Conservation (phyloP, 305 asterid genomes). For the Fraxinus xanthoxyloides region DNA sequence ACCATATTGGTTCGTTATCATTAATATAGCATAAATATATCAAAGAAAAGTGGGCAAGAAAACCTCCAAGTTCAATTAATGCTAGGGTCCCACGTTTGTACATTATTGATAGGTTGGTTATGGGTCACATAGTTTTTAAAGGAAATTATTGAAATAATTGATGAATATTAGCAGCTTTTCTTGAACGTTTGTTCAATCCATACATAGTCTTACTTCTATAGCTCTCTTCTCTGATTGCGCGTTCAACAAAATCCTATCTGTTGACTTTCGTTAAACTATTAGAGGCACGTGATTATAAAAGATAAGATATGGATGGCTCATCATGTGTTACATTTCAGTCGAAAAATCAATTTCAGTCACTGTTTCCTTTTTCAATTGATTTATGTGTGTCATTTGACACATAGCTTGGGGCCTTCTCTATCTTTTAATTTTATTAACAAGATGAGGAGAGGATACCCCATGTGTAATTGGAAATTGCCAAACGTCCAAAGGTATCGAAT, state of each 20-base stretch:
- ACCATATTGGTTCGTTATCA: slow-evolving; percentile 24
- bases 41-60: not conserved
- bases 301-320: slow-evolving; percentile 29
- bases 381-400: not conserved
- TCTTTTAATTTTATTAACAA: not conserved
- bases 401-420: not conserved
- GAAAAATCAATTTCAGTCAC: slow-evolving; percentile 28
- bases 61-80: not conserved
- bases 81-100: not conserved
- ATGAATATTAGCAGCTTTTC: not conserved
- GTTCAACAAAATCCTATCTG: not conserved
- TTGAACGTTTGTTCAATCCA: not conserved
- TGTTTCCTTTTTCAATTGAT: not conserved
- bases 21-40: not conserved
- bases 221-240: too few relatives aligned
- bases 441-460: slow-evolving; percentile 10
- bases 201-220: too few relatives aligned
- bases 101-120: not conserved
- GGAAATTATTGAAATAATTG: not conserved
- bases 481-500: not conserved
- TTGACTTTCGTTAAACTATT: not conserved
- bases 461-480: slow-evolving; percentile 3
- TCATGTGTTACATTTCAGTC: slow-evolving; percentile 3
- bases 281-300: not conserved
- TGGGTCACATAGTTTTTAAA: not conserved